Evolutionary conservation across 768 basidiomycete species (phyloP).

Genomic region (Boletus speciosus): DNA sequence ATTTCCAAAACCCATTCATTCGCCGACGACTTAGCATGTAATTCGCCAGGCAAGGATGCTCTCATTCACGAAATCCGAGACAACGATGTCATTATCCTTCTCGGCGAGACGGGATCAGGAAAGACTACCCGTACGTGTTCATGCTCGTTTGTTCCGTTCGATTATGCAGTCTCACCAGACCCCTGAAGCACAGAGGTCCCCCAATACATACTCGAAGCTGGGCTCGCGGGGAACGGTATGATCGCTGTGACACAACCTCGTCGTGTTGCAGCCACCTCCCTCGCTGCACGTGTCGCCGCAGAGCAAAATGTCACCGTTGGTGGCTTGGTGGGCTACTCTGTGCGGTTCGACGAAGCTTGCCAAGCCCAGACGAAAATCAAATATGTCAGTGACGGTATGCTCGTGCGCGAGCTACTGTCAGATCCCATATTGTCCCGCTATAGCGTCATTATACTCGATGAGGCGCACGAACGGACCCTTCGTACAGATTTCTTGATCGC

Average conservation of each 20-base stretch:
- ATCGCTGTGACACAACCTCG: conserved; percentile 96
- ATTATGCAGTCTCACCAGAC: conserved; percentile 16
- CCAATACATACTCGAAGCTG: conserved; percentile 88
- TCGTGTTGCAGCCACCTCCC: conserved; percentile 89
- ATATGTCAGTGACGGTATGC: conserved; percentile 97
- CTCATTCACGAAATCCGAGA: conserved; percentile 68
- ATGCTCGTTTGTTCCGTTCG: neutral
- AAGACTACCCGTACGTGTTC: conserved; percentile 92
- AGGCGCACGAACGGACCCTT: conserved; percentile 94
- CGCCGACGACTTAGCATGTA: neutral
- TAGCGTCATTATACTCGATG: conserved; percentile 88
- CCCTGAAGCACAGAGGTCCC: conserved; percentile 75
- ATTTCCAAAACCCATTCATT: neutral
- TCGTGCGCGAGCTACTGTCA: conserved; percentile 85
- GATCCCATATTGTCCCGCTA: conserved; percentile 77
- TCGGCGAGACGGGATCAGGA: conserved; percentile 97
- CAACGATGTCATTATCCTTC: conserved; percentile 82
- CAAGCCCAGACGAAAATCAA: conserved; percentile 80
- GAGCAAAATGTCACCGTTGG: conserved; percentile 79
- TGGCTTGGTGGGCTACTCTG: conserved; percentile 83
- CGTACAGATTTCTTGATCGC: conserved; percentile 93
- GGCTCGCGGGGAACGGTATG: conserved; percentile 63
- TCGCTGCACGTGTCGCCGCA: conserved; percentile 85
- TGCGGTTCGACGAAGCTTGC: conserved; percentile 88
- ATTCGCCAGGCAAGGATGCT: conserved; percentile 61